These are phyloP conservation scores for Tuber aestivum DNA, from an alignment of 495 filamentous ascomycete species.

Conservation along the genomic window DNA sequence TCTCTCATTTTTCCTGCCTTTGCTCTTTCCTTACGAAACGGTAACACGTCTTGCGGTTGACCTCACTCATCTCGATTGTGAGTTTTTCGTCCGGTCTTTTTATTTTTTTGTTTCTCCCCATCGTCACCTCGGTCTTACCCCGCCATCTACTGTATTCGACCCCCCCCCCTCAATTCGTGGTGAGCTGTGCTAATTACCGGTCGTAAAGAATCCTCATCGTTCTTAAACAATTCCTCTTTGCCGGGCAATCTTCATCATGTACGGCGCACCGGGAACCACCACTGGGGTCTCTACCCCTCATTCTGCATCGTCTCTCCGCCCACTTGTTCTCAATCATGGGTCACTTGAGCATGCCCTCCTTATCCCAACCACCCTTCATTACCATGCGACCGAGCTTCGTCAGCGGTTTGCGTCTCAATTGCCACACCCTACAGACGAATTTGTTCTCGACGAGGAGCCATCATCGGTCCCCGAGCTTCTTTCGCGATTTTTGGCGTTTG, in stretches of 20 bases:
- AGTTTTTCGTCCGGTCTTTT: slow-evolving; percentile 8
- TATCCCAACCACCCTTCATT: slow-evolving; percentile 88
- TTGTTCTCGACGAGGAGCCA: slow-evolving; percentile 95
- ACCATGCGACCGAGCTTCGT: slow-evolving; percentile 87
- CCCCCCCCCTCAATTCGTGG: neutral
- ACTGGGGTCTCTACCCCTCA: slow-evolving; percentile 94
- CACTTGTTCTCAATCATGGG: slow-evolving; percentile 82
- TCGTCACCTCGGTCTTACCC: neutral
- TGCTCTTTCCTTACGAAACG: slow-evolving; percentile 25
- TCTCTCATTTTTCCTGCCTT: slow-evolving; percentile 6
- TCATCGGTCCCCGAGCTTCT: slow-evolving; percentile 88
- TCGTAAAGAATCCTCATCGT: slow-evolving; percentile 15
- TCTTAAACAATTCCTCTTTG: slow-evolving; percentile 26
- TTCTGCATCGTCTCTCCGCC: slow-evolving; percentile 78
- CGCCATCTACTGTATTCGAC: neutral
- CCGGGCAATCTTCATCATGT: slow-evolving; percentile 57
- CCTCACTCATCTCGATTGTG: neutral
- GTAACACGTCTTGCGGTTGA: slow-evolving; percentile 9
- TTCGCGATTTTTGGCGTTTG: slow-evolving; percentile 81
- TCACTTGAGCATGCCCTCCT: slow-evolving; percentile 92
- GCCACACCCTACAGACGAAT: slow-evolving; percentile 86
- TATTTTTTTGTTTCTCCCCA: slow-evolving; percentile 9
- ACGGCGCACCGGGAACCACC: slow-evolving; percentile 68
- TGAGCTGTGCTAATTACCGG: slow-evolving; percentile 20
- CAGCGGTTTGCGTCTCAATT: slow-evolving; percentile 77